Percentiles rank a stretch among this genome's conserved stretches.
Evolutionary conservation across 2,329 filamentous ascomycete genomes (phyloP).

Genomic region (Sarocladium brachiariae): DNA sequence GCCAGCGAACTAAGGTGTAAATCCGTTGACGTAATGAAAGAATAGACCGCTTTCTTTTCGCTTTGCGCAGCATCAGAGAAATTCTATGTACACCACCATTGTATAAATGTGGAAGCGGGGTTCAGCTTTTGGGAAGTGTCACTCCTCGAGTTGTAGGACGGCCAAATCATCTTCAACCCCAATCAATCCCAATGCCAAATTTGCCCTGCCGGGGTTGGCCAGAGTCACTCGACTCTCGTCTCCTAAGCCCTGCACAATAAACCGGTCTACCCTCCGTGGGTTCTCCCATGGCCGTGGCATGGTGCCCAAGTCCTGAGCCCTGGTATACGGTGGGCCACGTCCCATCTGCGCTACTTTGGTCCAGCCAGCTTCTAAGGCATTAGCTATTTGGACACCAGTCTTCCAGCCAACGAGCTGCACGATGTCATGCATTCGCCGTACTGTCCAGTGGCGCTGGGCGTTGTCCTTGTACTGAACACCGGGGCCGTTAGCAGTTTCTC

Average conservation of each 20-base stretch:
- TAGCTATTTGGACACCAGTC: constrained; percentile 71
- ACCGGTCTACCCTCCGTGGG: constrained; percentile 18
- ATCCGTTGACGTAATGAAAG: constrained; percentile 11
- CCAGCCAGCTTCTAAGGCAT: constrained; percentile 82
- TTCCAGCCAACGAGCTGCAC: constrained; percentile 81
- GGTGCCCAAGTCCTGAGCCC: constrained; percentile 18
- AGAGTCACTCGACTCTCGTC: constrained; percentile 46
- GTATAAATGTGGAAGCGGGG: constrained; percentile 3
- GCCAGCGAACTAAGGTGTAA: constrained; percentile 49
- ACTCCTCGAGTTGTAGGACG: constrained; percentile 47
- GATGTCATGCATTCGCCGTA: constrained; percentile 68
- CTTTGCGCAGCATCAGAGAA: background rate
- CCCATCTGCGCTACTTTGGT: constrained; percentile 65
- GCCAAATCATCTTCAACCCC: constrained; percentile 71
- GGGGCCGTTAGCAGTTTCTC: background rate
- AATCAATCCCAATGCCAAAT: constrained; percentile 73
- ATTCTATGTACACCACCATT: constrained; percentile 4
- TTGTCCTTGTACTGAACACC: constrained; percentile 58
- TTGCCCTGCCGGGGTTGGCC: constrained; percentile 55
- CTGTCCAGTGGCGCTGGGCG: constrained; percentile 69
- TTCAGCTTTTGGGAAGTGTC: constrained; percentile 9
- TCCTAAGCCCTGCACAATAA: constrained; percentile 11
- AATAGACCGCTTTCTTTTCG: constrained; percentile 9
- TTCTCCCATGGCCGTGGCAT: constrained; percentile 34
- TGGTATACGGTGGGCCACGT: constrained; percentile 49